Conservation (phyloP, 257 asterid species). For the Solanum infundibuliforme region DNA sequence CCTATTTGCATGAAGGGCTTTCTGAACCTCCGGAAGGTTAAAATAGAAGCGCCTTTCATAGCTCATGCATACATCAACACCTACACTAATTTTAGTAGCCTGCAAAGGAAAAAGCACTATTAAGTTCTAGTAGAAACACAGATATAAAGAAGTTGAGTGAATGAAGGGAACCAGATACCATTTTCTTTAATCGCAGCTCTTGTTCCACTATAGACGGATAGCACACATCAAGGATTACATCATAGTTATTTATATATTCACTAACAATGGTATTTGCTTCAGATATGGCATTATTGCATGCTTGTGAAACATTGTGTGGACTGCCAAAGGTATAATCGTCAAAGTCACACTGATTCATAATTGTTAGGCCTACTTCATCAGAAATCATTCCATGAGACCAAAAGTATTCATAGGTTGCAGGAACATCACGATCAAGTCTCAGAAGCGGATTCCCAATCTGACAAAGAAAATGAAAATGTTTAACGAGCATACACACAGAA, state of each 20-base stretch:
- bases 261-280: slow-evolving; percentile 66
- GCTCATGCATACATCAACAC: slow-evolving; percentile 91
- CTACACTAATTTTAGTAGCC: slow-evolving; percentile 78
- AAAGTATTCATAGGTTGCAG: slow-evolving; percentile 70
- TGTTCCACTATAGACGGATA: slow-evolving; percentile 91
- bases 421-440: slow-evolving; percentile 74
- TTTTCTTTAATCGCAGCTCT: slow-evolving; percentile 61
- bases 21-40: slow-evolving; percentile 90
- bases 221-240: slow-evolving; percentile 88
- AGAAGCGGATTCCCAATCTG: slow-evolving; percentile 98
- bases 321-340: slow-evolving; percentile 67
- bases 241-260: slow-evolving; percentile 61
- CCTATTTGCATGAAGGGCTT: slow-evolving; percentile 90
- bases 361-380: slow-evolving; percentile 70
- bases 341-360: slow-evolving; percentile 73
- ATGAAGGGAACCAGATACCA: slow-evolving; percentile 33
- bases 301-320: slow-evolving; percentile 61
- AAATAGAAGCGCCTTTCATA: slow-evolving; percentile 71
- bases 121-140: neutral
- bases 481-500: neutral
- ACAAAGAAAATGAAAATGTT: slow-evolving; percentile 1
- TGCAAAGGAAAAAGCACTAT: slow-evolving; percentile 12
- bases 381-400: slow-evolving; percentile 99
- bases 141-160: neutral
- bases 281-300: slow-evolving; percentile 51